phyloP scores from a whole-genome alignment of 1,284 basidiomycete species.

The Marasmius oreades region DNA sequence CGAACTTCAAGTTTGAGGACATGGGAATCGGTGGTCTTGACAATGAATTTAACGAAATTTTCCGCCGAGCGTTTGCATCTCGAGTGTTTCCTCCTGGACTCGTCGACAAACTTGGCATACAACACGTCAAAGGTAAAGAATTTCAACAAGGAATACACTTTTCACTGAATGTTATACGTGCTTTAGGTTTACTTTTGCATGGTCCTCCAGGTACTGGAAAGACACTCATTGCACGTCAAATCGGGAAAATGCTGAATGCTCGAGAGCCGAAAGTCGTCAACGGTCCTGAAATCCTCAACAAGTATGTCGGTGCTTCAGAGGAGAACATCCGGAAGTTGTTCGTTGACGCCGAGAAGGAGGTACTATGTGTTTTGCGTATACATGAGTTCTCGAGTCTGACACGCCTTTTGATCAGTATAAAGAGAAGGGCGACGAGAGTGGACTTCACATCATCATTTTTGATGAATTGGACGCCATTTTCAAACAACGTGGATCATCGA shows the following conservation, averaged over 20 bases:
- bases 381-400: not conserved
- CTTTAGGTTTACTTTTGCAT: constrained; percentile 84
- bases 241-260: constrained; percentile 99
- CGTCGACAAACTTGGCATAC: constrained; percentile 97
- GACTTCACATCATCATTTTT: constrained; percentile 99
- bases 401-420: constrained; percentile 69
- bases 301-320: constrained; percentile 97
- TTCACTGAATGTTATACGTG: not conserved
- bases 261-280: constrained; percentile 98
- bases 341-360: constrained; percentile 96
- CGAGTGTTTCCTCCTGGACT: constrained; percentile 96
- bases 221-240: constrained; percentile 97
- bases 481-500: constrained; percentile 93
- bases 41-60: constrained; percentile 93
- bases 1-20: constrained; percentile 99
- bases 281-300: constrained; percentile 96
- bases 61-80: constrained; percentile 97
- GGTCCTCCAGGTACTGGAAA: constrained; percentile 99
- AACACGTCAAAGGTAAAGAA: constrained; percentile 89
- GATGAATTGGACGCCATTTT: constrained; percentile 99
- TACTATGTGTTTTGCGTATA: constrained; percentile 27
- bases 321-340: constrained; percentile 99
- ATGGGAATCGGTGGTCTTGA: constrained; percentile 99
- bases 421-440: constrained; percentile 97
- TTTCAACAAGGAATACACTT: not conserved